phyloP scores from a whole-genome alignment of 73 alveolate genomes.

The Symbiodinium natans region DNA sequence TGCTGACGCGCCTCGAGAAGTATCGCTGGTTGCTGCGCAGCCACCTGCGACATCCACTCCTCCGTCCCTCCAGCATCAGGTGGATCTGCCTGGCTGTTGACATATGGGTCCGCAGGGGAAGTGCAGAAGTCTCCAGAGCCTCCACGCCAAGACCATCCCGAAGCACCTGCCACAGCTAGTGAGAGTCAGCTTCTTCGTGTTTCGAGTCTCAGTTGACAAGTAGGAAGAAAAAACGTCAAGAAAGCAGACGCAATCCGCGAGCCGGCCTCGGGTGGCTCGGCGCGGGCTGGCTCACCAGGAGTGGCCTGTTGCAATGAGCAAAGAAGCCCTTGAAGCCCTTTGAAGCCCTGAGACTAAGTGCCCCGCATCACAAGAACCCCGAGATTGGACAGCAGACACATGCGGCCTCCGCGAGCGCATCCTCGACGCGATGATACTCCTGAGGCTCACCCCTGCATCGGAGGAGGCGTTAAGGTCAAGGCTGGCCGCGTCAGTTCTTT shows the following conservation, averaged over 20 bases:
- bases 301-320: too few relatives aligned
- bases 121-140: neutral
- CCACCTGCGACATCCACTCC: neutral
- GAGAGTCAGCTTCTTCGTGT: neutral
- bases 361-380: neutral
- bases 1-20: too few relatives aligned
- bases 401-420: neutral
- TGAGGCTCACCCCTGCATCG: neutral
- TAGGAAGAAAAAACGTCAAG: neutral
- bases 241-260: too few relatives aligned
- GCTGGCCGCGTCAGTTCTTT: neutral
- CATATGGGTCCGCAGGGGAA: too few relatives aligned
- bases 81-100: neutral
- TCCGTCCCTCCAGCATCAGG: neutral
- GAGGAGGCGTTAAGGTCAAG: neutral
- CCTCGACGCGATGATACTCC: neutral
- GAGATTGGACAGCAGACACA: too few relatives aligned
- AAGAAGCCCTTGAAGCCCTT: too few relatives aligned
- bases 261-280: neutral
- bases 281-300: neutral
- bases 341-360: too few relatives aligned
- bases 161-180: neutral
- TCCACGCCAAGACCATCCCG: neutral
- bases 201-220: neutral
- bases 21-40: neutral